Base-by-base conservation (phyloP, 371 early-diverging fungal genomes). In the Nematocida ausubeli region DNA sequence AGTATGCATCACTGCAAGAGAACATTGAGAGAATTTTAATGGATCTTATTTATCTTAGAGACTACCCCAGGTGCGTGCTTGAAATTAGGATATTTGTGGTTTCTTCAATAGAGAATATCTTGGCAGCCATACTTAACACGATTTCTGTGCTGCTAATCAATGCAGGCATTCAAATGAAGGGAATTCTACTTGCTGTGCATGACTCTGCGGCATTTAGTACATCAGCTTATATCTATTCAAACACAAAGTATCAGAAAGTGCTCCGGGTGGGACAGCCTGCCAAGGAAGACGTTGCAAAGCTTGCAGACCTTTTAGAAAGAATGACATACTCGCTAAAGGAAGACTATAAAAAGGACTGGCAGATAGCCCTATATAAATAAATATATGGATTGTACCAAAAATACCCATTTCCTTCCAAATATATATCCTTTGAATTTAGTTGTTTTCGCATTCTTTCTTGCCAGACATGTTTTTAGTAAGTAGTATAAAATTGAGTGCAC, bases 31-130 rank as follows among this genome's bases (percentile, higher is more conserved):
- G 14, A 12, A 57, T 44, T 0, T 19, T 75, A 14, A 26, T 26
- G 16, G 24, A 24, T 9, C 12, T 57, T 26, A 42, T 75, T 26
- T 16, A 58, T 14, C 26, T 75, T n/a, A n/a, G 52, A 22, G 52
- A 64, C 51, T 75, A 75, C 66, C 78, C 78, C n/a, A 64, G 78
- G 26, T 51, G 37, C 16, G 49, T 75, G 12, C 19, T 75, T 5
- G 64, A 75, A 9, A 47, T 75, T 7, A 75, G 39, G 28, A 16
- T 75, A 1, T 75, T 32, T 56, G 42, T 75, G 14, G 14, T 75
- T 12, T 7, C 19, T 9, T 24, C 12, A 6, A 14, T 7, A 19
- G 28, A 52, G 26, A 34, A 52, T 32, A 19, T 66, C 6, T 34
- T 66, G 22, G 2, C 78, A 9, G 54, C 55, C 5, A 51, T 60